These are phyloP conservation scores for Hirschfeldia incana DNA, from an alignment of 345 rosid genomes.

Conservation along the genomic window DNA sequence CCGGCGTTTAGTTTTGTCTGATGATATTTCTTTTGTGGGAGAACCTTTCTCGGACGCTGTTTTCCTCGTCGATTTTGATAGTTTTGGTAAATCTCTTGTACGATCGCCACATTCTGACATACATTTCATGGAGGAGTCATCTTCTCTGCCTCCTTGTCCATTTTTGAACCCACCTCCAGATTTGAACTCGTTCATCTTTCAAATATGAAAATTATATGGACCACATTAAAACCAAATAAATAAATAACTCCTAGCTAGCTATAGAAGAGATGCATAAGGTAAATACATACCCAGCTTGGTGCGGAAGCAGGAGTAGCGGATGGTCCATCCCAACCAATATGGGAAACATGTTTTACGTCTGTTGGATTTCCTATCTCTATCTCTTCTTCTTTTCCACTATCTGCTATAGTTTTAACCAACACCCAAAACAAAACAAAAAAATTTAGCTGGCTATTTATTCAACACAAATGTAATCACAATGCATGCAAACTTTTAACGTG, in stretches of 20 bases:
- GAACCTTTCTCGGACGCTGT: constrained; percentile 39
- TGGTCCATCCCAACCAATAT: constrained; percentile 88
- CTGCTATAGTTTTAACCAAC: constrained; percentile 37
- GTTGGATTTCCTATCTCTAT: constrained; percentile 86
- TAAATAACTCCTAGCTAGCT: not conserved
- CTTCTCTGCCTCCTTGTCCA: constrained; percentile 40
- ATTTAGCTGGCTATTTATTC: not conserved
- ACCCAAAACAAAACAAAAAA: not conserved
- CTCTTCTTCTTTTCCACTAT: constrained; percentile 73
- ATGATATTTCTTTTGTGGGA: constrained; percentile 45
- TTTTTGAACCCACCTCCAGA: constrained; percentile 35
- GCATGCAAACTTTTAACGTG: not conserved
- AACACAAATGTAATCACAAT: not conserved
- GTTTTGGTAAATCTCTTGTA: constrained; percentile 33
- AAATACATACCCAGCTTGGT: constrained; percentile 56
- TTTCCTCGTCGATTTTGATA: constrained; percentile 37
- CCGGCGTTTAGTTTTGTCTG: constrained; percentile 53
- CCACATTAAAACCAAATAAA: not conserved
- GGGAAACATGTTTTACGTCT: constrained; percentile 93
- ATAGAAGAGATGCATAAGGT: not conserved
- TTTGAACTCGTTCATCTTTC: constrained; percentile 71
- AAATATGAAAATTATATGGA: not conserved
- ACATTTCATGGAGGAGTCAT: constrained; percentile 44
- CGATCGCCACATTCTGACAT: constrained; percentile 58
- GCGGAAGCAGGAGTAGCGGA: constrained; percentile 39